phyloP scores from a whole-genome alignment of 2,329 filamentous ascomycete species.

The Trichophyton schoenleinii region DNA sequence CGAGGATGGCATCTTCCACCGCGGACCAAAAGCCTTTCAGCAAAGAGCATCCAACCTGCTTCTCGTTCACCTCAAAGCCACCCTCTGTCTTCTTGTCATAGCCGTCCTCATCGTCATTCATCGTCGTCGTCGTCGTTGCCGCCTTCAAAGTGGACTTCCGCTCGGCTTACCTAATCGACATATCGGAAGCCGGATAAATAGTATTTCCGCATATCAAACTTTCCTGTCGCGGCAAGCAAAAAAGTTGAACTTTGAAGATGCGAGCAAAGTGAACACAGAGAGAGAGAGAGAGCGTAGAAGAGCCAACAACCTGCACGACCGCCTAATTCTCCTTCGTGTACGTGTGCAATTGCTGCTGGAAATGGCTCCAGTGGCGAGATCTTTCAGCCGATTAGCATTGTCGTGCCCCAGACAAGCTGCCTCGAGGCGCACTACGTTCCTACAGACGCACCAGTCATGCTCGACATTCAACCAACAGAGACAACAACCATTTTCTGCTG shows the following conservation, averaged over 20 bases:
- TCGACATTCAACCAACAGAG: conserved; percentile 8
- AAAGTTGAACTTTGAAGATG: not conserved
- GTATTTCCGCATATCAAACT: conserved; percentile 3
- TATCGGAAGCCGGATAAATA: not conserved
- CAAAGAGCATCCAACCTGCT: not conserved
- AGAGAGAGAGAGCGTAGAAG: not conserved
- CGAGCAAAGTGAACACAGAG: not conserved
- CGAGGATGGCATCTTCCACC: not conserved
- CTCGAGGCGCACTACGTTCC: not conserved
- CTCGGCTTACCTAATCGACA: no score
- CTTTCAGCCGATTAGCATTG: conserved; percentile 26
- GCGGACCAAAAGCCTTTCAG: not conserved
- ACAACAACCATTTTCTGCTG: not conserved
- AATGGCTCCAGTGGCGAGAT: conserved; percentile 31
- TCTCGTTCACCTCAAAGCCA: not conserved
- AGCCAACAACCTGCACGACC: not conserved
- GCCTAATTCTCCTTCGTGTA: not conserved
- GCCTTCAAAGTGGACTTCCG: no score
- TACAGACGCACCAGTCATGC: not conserved
- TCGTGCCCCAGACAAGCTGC: conserved; percentile 22
- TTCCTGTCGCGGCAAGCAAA: not conserved
- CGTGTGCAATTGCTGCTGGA: conserved; percentile 12
- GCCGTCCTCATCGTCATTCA: no score
- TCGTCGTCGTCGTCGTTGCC: no score
- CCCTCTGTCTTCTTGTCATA: no score